Evolutionary conservation across 1,139 yeast genomes (phyloP).

Genomic region (Kodamaea alishanica): DNA sequence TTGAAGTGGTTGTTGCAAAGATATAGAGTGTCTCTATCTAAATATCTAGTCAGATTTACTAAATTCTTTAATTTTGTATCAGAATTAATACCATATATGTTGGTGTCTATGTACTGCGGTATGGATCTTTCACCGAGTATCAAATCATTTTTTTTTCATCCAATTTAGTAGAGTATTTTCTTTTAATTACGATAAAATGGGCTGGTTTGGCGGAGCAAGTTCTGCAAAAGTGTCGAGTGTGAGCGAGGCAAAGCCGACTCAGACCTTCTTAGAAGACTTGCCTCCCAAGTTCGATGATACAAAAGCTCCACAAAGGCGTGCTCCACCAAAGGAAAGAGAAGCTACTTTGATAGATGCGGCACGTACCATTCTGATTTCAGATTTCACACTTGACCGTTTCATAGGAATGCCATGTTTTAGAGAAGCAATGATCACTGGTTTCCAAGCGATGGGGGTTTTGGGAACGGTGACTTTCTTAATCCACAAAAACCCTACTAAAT

Average conservation of each 20-base stretch:
- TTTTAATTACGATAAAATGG: slow-evolving; percentile 14
- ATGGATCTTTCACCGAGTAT: not conserved
- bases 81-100: too few relatives aligned
- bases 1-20: too few relatives aligned
- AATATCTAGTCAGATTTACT: too few relatives aligned
- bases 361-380: slow-evolving; percentile 33
- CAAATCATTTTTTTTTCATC: not conserved
- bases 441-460: slow-evolving; percentile 77
- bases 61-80: too few relatives aligned
- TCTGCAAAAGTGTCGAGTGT: slow-evolving; percentile 22
- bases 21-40: too few relatives aligned
- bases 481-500: slow-evolving; percentile 57
- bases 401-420: slow-evolving; percentile 82
- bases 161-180: not conserved
- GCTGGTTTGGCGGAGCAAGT: slow-evolving; percentile 22
- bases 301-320: slow-evolving; percentile 16
- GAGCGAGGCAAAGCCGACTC: slow-evolving; percentile 12
- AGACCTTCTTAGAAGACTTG: slow-evolving; percentile 21
- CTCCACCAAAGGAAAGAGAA: slow-evolving; percentile 10
- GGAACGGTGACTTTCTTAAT: slow-evolving; percentile 69
- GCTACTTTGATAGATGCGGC: slow-evolving; percentile 33
- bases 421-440: slow-evolving; percentile 83
- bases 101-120: too few relatives aligned
- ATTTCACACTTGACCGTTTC: slow-evolving; percentile 54
- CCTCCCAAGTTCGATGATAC: slow-evolving; percentile 48